A percentile compares a stretch with the other conserved stretches of the same genome.
phyloP scores from a whole-genome alignment of 2,329 filamentous ascomycete genomes.

The Endothia cerciana region DNA sequence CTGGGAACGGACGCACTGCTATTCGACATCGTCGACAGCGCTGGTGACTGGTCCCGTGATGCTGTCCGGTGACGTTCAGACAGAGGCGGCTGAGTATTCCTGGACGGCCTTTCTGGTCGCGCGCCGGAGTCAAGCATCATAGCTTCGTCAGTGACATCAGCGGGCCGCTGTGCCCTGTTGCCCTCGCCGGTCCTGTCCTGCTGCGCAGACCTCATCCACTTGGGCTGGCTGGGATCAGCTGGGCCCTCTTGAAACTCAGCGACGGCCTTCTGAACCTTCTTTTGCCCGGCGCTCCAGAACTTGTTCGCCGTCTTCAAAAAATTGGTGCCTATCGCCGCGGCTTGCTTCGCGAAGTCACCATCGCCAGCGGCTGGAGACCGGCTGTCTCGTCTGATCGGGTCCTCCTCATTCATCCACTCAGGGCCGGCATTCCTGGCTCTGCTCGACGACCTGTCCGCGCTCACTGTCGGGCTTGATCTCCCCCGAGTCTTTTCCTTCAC shows the following conservation, averaged over 20 bases:
- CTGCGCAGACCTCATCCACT: slow-evolving; percentile 87
- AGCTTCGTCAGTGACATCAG: slow-evolving; percentile 69
- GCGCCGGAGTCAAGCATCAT: slow-evolving; percentile 75
- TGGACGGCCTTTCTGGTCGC: slow-evolving; percentile 52
- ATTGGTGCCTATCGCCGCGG: slow-evolving; percentile 79
- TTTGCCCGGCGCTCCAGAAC: slow-evolving; percentile 92
- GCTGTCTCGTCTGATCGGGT: slow-evolving; percentile 55
- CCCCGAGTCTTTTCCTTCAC: slow-evolving; percentile 70
- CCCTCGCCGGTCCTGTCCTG: slow-evolving; percentile 44
- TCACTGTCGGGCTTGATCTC: slow-evolving; percentile 35
- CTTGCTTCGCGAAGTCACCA: slow-evolving; percentile 77
- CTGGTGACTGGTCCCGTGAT: slow-evolving; percentile 55
- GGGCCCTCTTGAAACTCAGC: slow-evolving; percentile 78
- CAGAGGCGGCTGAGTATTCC: slow-evolving; percentile 38
- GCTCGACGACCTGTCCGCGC: slow-evolving; percentile 42
- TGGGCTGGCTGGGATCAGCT: slow-evolving; percentile 80
- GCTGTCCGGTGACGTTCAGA: slow-evolving; percentile 36
- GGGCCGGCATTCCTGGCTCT: slow-evolving; percentile 49
- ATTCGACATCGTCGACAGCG: slow-evolving; percentile 47
- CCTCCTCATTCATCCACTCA: slow-evolving; percentile 66
- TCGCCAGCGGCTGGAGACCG: slow-evolving; percentile 62
- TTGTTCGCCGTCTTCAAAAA: slow-evolving; percentile 94
- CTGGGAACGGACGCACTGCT: slow-evolving; percentile 55
- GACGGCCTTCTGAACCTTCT: slow-evolving; percentile 89
- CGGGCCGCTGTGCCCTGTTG: slow-evolving; percentile 37